phyloP scores from a whole-genome alignment of 2,329 filamentous ascomycete genomes.

The Fusarium chaquense region DNA sequence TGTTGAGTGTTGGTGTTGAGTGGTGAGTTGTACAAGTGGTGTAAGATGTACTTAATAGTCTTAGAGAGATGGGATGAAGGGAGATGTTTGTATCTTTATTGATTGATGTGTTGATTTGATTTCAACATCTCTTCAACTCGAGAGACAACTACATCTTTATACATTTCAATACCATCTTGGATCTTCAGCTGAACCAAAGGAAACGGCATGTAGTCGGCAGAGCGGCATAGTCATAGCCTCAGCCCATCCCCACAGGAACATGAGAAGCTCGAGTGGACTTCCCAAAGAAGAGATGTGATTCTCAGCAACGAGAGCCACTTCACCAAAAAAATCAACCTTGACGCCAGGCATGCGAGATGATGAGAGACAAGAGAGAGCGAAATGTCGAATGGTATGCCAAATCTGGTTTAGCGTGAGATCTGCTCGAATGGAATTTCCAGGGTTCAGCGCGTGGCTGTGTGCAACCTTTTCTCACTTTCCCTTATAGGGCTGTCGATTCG shows the following conservation, averaged over 20 bases:
- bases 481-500: constrained; percentile 35
- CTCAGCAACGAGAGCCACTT: neutral
- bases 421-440: constrained; percentile 2
- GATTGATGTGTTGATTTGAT: neutral
- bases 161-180: neutral
- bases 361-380: constrained; percentile 10
- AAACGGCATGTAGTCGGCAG: constrained; percentile 5
- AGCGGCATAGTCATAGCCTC: constrained; percentile 28
- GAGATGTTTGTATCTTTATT: constrained; percentile 1
- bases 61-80: neutral
- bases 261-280: constrained; percentile 14
- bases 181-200: constrained; percentile 2
- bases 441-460: constrained; percentile 18
- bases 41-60: neutral
- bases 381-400: constrained; percentile 28
- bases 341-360: neutral
- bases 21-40: neutral
- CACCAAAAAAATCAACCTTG: neutral
- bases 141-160: constrained; percentile 29
- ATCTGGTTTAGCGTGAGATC: constrained; percentile 28
- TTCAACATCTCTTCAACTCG: neutral
- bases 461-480: constrained; percentile 13
- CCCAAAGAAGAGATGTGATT: constrained; percentile 6
- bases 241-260: neutral
- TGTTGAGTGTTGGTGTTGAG: neutral